These are phyloP conservation scores for Penicillium sp. DNA, from an alignment of 2,329 filamentous ascomycete species.

Conservation along the genomic window DNA sequence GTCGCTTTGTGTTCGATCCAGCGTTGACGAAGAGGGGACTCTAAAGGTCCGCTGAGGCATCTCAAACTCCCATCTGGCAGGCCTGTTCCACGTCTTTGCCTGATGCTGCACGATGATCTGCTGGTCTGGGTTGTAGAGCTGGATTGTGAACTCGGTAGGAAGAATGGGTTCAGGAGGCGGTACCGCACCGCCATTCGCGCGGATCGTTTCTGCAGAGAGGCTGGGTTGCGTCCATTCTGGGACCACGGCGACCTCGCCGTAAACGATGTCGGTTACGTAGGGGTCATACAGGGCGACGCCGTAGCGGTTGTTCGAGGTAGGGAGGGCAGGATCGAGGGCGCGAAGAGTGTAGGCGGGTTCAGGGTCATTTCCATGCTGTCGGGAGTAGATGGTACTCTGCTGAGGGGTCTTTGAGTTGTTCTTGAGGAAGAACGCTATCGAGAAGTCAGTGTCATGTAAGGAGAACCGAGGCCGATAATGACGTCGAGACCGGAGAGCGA, in stretches of 20 bases:
- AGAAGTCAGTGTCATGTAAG: conserved; percentile 15
- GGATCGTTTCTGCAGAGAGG: conserved; percentile 74
- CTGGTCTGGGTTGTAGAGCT: conserved; percentile 92
- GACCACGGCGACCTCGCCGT: conserved; percentile 76
- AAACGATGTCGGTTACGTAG: conserved; percentile 73
- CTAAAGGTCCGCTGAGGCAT: conserved; percentile 83
- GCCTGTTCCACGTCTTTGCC: conserved; percentile 72
- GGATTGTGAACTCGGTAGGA: conserved; percentile 73
- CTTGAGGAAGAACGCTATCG: conserved; percentile 57
- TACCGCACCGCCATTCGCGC: conserved; percentile 61
- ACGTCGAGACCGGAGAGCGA: conserved; percentile 4
- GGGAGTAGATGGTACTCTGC: conserved; percentile 41
- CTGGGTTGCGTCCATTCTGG: conserved; percentile 83
- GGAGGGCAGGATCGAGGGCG: conserved; percentile 66
- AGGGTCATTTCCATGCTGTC: conserved; percentile 75
- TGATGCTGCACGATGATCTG: conserved; percentile 64
- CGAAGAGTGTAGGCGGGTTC: conserved; percentile 74
- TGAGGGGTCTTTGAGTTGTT: conserved; percentile 41
- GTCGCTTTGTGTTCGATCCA: conserved; percentile 69
- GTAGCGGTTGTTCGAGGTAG: conserved; percentile 74
- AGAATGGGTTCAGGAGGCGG: conserved; percentile 66
- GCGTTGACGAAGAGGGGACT: conserved; percentile 67
- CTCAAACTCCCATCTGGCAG: conserved; percentile 84
- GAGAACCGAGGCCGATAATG: conserved; percentile 7
- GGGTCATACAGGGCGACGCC: conserved; percentile 81